Base-by-base conservation (phyloP, 1,139 yeast species). In the Diutina ranongensis region DNA sequence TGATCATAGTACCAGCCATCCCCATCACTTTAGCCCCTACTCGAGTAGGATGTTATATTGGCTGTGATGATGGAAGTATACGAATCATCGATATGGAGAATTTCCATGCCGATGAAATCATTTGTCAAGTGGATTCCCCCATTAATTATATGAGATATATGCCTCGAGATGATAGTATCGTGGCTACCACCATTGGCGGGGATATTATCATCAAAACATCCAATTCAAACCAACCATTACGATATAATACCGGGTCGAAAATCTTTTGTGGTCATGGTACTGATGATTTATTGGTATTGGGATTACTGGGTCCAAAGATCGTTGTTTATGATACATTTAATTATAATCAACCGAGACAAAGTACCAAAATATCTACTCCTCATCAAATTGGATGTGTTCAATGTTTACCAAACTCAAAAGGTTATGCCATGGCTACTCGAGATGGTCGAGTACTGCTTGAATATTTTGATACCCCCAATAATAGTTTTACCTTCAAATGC, bases 391-490 rank as follows among this genome's bases (percentile, higher is more conserved):
- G 80, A 45, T 77, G 77, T 35, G 55, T 87, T 25, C 69, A 71
- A 50, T 68, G 82, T 45, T 71, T 80, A 52, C 85, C 87, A 0
- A 57, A 64, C 46, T 76, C 75, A 2, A 63, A 67, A 38, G 94
- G 94, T 0, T 87, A 79, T 58, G 88, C 85, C 0, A 74, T 83
- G 36, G 71, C 89, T n/a, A 82, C 95, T 2, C 72, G 87, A 13
- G 97, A 88, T 54, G 97, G 97, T 0, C 67, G 95, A 44, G 92
- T 86, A 0, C 83, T 94, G 0, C 75, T 89, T 35, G 95, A 87
- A 52, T 82, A 74, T 56, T 77, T 80, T 49, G 77, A 81, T 47
- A 58, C 72, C 0, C 72, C 74, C 1, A 58, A 61, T 4, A 62
- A 69, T 46, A 22, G 32, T 8, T 89, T 81, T 59, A 94, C 95